These are phyloP conservation scores for Globisporangium barbulae DNA, from an alignment of 352 stramenopile genomes.

Conservation along the genomic window DNA sequence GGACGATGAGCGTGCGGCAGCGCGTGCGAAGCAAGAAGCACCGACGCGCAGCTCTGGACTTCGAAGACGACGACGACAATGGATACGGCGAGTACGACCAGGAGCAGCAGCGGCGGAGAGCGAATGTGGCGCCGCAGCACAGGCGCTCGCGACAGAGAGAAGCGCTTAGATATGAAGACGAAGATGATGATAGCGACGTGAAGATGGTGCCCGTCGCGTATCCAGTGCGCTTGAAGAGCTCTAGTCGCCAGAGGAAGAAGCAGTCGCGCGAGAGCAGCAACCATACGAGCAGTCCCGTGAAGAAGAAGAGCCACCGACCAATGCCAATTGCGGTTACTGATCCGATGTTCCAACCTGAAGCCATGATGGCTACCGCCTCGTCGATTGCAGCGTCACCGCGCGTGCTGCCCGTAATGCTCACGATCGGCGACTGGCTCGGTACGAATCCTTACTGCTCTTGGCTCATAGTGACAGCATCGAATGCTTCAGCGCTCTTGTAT, in stretches of 20 bases:
- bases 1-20: neutral
- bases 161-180: neutral
- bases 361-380: neutral
- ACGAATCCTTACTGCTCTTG: neutral
- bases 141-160: neutral
- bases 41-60: neutral
- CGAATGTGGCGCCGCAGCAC: neutral
- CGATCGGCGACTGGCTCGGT: conserved; percentile 8
- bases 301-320: neutral
- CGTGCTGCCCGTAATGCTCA: conserved; percentile 1
- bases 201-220: neutral
- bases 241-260: neutral
- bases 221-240: neutral
- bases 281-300: neutral
- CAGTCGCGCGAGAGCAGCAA: neutral
- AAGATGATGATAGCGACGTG: neutral
- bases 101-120: neutral
- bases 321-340: neutral
- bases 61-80: neutral
- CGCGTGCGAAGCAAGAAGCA: conserved; percentile 3
- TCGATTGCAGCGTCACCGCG: neutral
- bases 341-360: neutral
- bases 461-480: too few species aligned
- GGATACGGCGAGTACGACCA: neutral
- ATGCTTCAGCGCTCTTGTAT: neutral